Conservation (phyloP, 2,329 filamentous ascomycete genomes). For the Alternaria novae-zelandiae region DNA sequence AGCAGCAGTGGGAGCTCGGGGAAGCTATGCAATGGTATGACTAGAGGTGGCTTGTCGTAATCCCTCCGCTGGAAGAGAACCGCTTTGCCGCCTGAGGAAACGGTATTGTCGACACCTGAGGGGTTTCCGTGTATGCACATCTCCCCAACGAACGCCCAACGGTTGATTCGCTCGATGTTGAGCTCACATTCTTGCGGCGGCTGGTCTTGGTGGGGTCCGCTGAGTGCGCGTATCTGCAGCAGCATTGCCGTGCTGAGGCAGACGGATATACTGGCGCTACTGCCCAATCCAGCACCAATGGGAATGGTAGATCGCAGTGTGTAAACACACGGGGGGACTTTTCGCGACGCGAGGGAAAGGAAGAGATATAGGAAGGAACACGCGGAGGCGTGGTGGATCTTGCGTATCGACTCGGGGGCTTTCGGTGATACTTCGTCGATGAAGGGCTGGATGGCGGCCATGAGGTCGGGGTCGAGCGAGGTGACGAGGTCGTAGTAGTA, state of each 20-base stretch:
- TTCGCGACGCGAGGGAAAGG: slow-evolving; percentile 79
- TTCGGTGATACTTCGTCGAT: slow-evolving; percentile 72
- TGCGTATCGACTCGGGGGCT: slow-evolving; percentile 73
- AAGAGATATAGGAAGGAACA: slow-evolving; percentile 92
- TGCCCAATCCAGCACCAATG: slow-evolving; percentile 88
- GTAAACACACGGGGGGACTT: slow-evolving; percentile 83
- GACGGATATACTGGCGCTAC: slow-evolving; percentile 91
- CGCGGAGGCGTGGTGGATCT: slow-evolving; percentile 83
- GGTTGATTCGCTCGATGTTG: slow-evolving; percentile 94
- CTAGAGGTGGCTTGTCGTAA: slow-evolving; percentile 76
- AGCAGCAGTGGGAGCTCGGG: slow-evolving; percentile 89
- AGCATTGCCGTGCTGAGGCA: slow-evolving; percentile 85
- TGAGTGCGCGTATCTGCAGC: slow-evolving; percentile 84
- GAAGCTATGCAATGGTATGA: slow-evolving; percentile 82
- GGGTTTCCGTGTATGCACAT: slow-evolving; percentile 98
- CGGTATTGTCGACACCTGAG: slow-evolving; percentile 96
- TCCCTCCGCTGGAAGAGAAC: slow-evolving; percentile 86
- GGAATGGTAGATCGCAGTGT: slow-evolving; percentile 93
- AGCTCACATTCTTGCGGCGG: slow-evolving; percentile 83
- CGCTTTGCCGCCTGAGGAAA: slow-evolving; percentile 90
- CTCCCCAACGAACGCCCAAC: slow-evolving; percentile 96
- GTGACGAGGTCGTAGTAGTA: slow-evolving; percentile 88
- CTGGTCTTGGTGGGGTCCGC: slow-evolving; percentile 91
- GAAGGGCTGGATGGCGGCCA: slow-evolving; percentile 81
- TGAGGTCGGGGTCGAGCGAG: slow-evolving; percentile 79